phyloP scores from a whole-genome alignment of 345 rosid genomes.

The Raphanus sativus region DNA sequence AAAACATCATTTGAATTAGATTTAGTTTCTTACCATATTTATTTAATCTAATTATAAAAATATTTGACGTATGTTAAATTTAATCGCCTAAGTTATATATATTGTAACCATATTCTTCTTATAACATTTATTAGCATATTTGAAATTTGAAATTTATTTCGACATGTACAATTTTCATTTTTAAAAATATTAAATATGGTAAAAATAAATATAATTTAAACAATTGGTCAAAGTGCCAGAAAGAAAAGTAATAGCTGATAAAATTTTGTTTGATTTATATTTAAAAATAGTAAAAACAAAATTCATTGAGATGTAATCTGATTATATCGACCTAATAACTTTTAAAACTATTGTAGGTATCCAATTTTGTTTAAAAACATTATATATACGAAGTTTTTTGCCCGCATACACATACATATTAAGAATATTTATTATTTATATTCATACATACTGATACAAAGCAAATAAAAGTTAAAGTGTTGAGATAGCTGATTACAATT shows the following conservation, averaged over 20 bases:
- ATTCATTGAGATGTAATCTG: background rate
- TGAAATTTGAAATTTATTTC: background rate
- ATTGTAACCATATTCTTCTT: background rate
- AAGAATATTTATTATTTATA: too few species aligned
- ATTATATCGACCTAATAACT: too few species aligned
- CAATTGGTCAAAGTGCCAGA: background rate
- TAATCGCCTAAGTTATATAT: background rate
- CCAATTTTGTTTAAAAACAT: too few species aligned
- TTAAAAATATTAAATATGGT: too few species aligned
- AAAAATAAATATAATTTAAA: background rate
- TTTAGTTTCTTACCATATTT: background rate
- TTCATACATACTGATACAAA: too few species aligned
- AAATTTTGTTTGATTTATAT: too few species aligned
- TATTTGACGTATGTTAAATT: background rate
- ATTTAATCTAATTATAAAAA: background rate
- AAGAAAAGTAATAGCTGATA: background rate
- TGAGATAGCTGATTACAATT: too few species aligned
- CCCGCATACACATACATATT: too few species aligned
- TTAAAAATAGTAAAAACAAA: background rate
- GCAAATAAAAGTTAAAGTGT: too few species aligned
- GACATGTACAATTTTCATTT: background rate
- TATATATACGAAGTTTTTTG: too few species aligned
- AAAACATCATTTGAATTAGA: too few species aligned
- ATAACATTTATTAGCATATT: background rate
- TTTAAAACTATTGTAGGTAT: too few species aligned